These are phyloP conservation scores for Inonotus obliquus DNA, from an alignment of 1,284 basidiomycete species.

Conservation along the genomic window DNA sequence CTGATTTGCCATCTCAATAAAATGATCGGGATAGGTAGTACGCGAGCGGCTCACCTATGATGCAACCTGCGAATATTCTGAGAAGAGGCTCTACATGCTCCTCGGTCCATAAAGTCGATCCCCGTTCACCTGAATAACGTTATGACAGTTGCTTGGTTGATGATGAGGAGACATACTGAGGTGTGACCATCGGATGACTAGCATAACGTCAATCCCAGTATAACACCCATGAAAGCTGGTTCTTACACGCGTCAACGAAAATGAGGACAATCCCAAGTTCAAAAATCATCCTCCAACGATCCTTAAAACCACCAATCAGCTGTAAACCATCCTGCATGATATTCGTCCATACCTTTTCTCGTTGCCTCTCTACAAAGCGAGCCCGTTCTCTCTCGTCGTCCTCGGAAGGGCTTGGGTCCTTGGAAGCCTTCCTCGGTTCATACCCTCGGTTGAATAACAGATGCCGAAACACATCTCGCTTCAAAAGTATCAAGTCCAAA, in stretches of 20 bases:
- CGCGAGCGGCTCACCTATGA: constrained; percentile 42
- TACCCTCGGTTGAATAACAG: constrained; percentile 84
- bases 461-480: constrained; percentile 84
- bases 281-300: constrained; percentile 51
- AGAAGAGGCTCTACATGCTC: constrained; percentile 47
- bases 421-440: constrained; percentile 36
- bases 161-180: constrained; percentile 40
- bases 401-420: constrained; percentile 15
- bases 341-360: constrained; percentile 1
- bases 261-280: constrained; percentile 55
- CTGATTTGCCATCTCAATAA: constrained; percentile 32
- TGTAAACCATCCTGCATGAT: background rate
- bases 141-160: background rate
- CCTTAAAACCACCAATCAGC: constrained; percentile 30
- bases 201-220: background rate
- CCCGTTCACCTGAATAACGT: background rate
- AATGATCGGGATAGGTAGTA: background rate
- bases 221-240: no score
- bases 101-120: constrained; percentile 21
- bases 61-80: constrained; percentile 57
- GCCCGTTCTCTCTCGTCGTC: constrained; percentile 17
- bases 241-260: constrained; percentile 65
- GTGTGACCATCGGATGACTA: constrained; percentile 75
- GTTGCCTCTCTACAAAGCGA: background rate
- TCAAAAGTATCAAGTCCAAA: constrained; percentile 83